Evolutionary conservation across 2,329 filamentous ascomycete genomes (phyloP).

Genomic region (Ceratocystis colombiana): DNA sequence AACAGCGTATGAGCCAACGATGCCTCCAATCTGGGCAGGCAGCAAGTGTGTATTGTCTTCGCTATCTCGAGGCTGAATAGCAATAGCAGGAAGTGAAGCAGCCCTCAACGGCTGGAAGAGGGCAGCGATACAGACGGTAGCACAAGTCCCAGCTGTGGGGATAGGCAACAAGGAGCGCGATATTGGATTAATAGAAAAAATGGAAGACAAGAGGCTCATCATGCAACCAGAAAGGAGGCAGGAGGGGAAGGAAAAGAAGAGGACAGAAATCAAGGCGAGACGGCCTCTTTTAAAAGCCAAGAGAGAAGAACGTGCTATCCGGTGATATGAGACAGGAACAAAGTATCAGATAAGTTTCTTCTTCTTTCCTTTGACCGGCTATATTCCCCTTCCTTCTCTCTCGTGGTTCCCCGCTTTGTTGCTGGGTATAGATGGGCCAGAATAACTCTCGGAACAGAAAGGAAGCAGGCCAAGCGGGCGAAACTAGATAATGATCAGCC

Average conservation of each 20-base stretch:
- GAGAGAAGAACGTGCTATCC: not conserved
- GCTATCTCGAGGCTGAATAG: constrained; percentile 44
- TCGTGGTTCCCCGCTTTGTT: not conserved
- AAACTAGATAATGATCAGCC: constrained; percentile 8
- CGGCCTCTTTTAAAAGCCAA: constrained; percentile 23
- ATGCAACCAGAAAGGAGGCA: constrained; percentile 20
- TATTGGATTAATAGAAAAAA: constrained; percentile 30
- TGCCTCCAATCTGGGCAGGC: constrained; percentile 71
- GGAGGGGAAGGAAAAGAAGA: constrained; percentile 8
- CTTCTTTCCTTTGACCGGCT: not conserved
- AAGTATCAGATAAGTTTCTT: constrained; percentile 3
- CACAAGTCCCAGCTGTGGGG: constrained; percentile 12
- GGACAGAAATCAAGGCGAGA: constrained; percentile 13
- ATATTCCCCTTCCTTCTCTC: not conserved
- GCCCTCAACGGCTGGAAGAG: constrained; percentile 25
- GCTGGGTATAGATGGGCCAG: not conserved
- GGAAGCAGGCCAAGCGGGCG: not conserved
- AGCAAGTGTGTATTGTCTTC: constrained; percentile 36
- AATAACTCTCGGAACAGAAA: not conserved
- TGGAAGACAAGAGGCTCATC: constrained; percentile 22
- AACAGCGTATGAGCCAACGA: constrained; percentile 73
- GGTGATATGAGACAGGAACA: constrained; percentile 2
- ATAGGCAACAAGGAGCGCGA: constrained; percentile 26
- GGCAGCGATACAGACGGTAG: constrained; percentile 14
- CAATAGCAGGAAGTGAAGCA: constrained; percentile 32